phyloP scores from a whole-genome alignment of 345 rosid species.

The Dipteronia sinensis region DNA sequence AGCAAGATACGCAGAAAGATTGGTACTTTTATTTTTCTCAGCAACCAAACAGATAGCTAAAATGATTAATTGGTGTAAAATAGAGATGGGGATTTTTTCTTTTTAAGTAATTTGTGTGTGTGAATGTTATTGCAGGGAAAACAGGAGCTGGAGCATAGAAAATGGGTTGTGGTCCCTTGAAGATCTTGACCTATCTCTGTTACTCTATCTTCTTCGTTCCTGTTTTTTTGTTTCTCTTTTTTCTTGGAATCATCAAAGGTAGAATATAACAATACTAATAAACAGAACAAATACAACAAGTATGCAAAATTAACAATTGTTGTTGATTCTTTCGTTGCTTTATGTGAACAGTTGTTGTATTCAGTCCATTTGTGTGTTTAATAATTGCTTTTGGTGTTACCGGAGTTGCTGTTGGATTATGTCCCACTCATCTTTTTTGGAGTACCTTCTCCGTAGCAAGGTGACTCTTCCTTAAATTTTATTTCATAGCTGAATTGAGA shows the following conservation, averaged over 20 bases:
- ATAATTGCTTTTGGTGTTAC: constrained; percentile 25
- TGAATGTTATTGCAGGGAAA: not conserved
- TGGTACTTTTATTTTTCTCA: not conserved
- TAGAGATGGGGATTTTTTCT: not conserved
- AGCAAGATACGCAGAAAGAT: not conserved
- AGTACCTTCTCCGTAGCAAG: constrained; percentile 20
- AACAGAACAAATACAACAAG: no score
- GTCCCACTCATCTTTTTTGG: constrained; percentile 29
- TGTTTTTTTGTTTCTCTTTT: not conserved
- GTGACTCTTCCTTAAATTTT: constrained; percentile 2
- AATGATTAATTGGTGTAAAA: not conserved
- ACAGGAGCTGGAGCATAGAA: not conserved
- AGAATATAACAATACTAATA: no score
- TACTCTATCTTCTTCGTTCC: not conserved
- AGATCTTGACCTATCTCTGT: not conserved
- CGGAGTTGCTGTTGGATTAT: constrained; percentile 25
- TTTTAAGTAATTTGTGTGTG: no score
- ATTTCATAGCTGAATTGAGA: not conserved
- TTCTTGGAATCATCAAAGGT: not conserved
- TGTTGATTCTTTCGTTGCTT: not conserved
- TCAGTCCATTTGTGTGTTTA: constrained; percentile 22
- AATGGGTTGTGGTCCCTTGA: not conserved
- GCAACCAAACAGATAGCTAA: not conserved
- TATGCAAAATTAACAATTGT: not conserved
- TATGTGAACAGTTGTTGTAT: not conserved